Evolutionary conservation across 441 rosid species (phyloP).

Genomic region (Pelargonium myrrhifolium): DNA sequence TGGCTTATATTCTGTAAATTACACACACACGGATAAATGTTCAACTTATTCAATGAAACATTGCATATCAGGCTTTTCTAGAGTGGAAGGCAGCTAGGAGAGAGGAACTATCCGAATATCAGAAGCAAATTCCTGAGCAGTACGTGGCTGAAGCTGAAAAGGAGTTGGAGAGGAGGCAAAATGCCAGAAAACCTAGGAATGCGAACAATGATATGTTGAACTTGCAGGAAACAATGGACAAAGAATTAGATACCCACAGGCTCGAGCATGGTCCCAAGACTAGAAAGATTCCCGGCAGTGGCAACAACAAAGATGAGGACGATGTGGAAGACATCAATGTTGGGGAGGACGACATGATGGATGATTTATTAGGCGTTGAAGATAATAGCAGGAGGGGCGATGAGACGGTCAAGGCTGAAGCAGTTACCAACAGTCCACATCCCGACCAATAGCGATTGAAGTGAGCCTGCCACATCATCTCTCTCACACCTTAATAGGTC

Average conservation of each 20-base stretch:
- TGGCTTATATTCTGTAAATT: no score
- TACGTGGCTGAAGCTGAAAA: slow-evolving; percentile 67
- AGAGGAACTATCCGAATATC: slow-evolving; percentile 66
- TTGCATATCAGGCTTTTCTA: slow-evolving; percentile 42
- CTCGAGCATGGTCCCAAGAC: slow-evolving; percentile 94
- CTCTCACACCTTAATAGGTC: not conserved
- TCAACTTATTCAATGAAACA: not conserved
- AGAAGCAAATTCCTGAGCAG: slow-evolving; percentile 65
- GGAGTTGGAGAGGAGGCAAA: slow-evolving; percentile 91
- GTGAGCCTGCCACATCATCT: no score
- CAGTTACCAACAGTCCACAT: slow-evolving; percentile 29
- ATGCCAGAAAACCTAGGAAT: slow-evolving; percentile 69
- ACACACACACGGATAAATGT: not conserved
- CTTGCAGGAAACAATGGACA: slow-evolving; percentile 95
- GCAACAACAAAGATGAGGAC: slow-evolving; percentile 65
- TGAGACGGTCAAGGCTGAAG: slow-evolving; percentile 25
- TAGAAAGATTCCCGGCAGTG: slow-evolving; percentile 67
- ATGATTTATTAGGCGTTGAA: slow-evolving; percentile 63
- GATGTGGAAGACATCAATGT: slow-evolving; percentile 81
- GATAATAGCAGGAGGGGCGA: slow-evolving; percentile 36
- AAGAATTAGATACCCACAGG: slow-evolving; percentile 78
- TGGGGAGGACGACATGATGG: slow-evolving; percentile 85
- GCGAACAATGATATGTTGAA: slow-evolving; percentile 41
- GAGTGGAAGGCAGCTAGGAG: slow-evolving; percentile 75
- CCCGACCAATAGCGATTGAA: slow-evolving; percentile 21